Base-by-base conservation (phyloP, 441 rosid genomes). In the Pelargonium cotyledonis region DNA sequence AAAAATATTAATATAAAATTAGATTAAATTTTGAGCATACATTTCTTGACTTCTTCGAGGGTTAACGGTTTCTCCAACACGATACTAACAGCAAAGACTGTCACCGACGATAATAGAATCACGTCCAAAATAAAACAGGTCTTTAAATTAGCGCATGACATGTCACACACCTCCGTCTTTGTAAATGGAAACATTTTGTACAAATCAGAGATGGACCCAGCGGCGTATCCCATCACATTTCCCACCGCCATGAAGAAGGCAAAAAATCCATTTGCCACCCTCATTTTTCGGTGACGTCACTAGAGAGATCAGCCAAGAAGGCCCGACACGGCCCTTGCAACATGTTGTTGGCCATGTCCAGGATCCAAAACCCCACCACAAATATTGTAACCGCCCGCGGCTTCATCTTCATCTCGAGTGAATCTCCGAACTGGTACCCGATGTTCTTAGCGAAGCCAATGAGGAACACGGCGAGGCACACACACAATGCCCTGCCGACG, bases 181-280 rank as follows among this genome's bases (percentile, higher is more conserved):
- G 98, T 82, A 81, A 94, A 94, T 0, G 97, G 90, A 12, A 87
- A 72, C 6, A 86, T 5, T 23, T 75, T 75, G 75, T 87, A 75
- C 14, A 94, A 77, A 66, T 68, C 70, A 14, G 76, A 70, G 77
- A 85, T 79, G 15, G 91, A 82, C 0, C 98, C 97, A 3, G 95
- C 91, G 46, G 92, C 95, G 76, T 65, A 91, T 6, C 98, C 98
- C 3, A 88, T 81, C 26, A 91, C 86, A 78, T 88, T 88, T 2
- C 98, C 98, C 6, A 93, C 85, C 23, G 98, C 98, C 98, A 91
- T 93, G 82, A 93, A 93, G 74, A 93, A 93, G 8, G 96, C 82
- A 75, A 79, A 90, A 62, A 84, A 74, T 0, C 88, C 79, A 78
- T 91, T 94, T 1, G 97, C 91, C 0, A 73, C 62, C 1, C 97